These are phyloP conservation scores for Orbilia javanica DNA, from an alignment of 2,329 filamentous ascomycete species.

Conservation along the genomic window DNA sequence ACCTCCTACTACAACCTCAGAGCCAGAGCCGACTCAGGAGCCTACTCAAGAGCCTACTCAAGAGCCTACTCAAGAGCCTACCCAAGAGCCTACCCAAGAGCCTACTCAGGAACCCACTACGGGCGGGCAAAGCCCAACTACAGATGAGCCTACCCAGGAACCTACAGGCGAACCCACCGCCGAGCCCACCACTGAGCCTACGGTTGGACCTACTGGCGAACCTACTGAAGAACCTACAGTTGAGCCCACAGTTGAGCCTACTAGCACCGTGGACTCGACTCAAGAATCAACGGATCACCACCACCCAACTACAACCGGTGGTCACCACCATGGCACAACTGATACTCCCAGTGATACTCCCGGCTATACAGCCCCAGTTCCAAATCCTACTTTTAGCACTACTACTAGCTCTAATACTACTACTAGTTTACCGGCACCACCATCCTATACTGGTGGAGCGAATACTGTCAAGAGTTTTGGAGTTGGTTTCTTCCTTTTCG, in stretches of 20 bases:
- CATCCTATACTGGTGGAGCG: constrained; percentile 15
- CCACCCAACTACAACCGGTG: not conserved
- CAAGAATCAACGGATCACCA: not conserved
- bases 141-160: not conserved
- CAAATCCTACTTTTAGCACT: not conserved
- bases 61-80: not conserved
- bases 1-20: not conserved
- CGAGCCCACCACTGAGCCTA: not conserved
- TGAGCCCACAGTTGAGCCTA: not conserved
- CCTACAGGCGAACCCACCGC: not conserved
- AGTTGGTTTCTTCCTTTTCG: not conserved
- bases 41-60: not conserved
- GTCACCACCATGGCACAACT: not conserved
- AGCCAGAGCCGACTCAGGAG: not conserved
- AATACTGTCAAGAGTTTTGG: not conserved
- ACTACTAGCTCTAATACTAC: not conserved
- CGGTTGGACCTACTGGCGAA: not conserved
- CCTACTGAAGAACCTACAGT: not conserved
- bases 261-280: not conserved
- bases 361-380: not conserved
- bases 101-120: not conserved
- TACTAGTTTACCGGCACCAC: not conserved
- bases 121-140: no score
- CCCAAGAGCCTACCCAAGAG: not conserved
- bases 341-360: not conserved